Conservation (phyloP, 108 stramenopile genomes). For the Aurantiochytrium sp. region DNA sequence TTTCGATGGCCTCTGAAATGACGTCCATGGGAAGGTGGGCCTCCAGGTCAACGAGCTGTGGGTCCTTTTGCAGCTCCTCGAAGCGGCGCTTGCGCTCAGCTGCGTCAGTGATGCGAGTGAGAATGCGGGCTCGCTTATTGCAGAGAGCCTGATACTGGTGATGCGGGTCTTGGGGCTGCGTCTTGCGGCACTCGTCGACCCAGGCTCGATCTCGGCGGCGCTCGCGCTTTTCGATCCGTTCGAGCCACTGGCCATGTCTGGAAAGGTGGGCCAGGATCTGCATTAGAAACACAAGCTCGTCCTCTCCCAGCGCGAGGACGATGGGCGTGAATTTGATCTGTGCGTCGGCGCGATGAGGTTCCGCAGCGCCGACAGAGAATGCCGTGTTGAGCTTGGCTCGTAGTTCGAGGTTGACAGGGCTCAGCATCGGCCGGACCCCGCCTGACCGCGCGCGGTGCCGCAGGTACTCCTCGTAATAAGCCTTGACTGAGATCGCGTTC, state of each 20-base stretch:
- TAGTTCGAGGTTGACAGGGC: background rate
- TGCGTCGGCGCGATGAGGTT: background rate
- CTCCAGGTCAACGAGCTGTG: background rate
- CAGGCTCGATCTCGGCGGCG: background rate
- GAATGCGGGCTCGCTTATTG: background rate
- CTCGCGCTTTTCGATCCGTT: background rate
- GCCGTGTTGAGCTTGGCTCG: slow-evolving; percentile 1
- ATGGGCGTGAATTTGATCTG: background rate
- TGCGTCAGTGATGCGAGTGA: background rate
- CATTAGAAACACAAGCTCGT: background rate
- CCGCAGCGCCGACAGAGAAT: background rate
- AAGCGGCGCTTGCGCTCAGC: background rate
- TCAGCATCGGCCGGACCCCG: background rate
- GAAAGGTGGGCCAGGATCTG: background rate
- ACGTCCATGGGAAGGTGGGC: background rate
- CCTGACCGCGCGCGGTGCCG: background rate
- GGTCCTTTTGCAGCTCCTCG: background rate
- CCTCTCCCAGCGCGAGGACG: background rate
- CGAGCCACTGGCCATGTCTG: background rate
- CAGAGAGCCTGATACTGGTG: background rate
- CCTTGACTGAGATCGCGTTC: background rate
- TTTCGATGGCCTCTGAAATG: background rate
- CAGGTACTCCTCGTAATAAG: background rate
- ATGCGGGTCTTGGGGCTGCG: background rate
- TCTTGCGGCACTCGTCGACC: background rate